Base-by-base conservation (phyloP, 2,329 filamentous ascomycete species). In the Colletotrichum truncatum region DNA sequence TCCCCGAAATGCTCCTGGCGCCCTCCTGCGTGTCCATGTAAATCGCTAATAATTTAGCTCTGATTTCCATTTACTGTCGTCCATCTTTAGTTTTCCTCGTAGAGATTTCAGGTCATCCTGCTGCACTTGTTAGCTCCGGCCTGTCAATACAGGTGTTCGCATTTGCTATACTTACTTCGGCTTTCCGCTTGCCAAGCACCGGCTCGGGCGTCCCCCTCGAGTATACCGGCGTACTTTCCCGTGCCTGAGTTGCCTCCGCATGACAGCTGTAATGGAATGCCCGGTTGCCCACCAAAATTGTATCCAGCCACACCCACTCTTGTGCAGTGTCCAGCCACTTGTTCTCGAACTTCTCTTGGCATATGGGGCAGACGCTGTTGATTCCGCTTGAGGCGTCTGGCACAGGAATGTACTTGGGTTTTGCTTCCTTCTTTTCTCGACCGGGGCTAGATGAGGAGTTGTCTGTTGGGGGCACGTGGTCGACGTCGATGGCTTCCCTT, bases 231-330 rank as follows among this genome's bases (percentile, higher is more conserved):
- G 80, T 82, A 26, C 75, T 78, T 45, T 81, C 83, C 7, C 86
- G 85, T 69, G 91, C 89, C 73, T 89, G 91, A 34, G 87, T 91
- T 30, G 93, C 91, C 79, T 98, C 95, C 16, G 89, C 87, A 75
- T 95, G 93, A 76, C 96, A 99, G 58, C 90, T 97, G 10, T 91
- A 93, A 77, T 99, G 96, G 73, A 93, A 98, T 14, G 96, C 91
- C 68, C 93, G 89, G 60, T 86, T 88, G 34, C 92, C 92, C 28
- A 97, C 88, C 69, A 91, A 87, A 53, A 92, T 84, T 1, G 95
- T 93, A 77, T 99, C 95, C 77, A 93, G 91, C 93, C 96, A 98
- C 39, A 99, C 95, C 87, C 94, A 98, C 73, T 99, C 95, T 77
- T 98, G 94, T 16, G 92, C 92, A 68, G 97, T 93, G 71, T 97